Base-by-base conservation (phyloP, 2,329 filamentous ascomycete species). In the Bipolaris cookei region DNA sequence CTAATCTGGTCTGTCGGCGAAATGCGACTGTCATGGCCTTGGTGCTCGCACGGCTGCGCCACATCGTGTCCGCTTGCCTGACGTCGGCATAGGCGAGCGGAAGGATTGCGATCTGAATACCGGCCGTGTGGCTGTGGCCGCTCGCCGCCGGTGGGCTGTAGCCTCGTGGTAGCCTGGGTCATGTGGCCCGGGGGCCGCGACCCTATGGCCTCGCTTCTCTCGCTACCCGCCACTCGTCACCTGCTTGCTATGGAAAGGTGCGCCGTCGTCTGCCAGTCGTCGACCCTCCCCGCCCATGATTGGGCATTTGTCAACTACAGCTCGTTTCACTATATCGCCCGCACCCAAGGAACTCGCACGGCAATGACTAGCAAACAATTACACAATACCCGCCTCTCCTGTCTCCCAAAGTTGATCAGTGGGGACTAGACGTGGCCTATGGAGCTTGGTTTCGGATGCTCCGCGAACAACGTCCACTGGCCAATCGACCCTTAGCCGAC, bases 21-120 rank as follows among this genome's bases (percentile, higher is more conserved):
- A 53, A 60, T 61, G 63, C 63, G 54, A 54, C 2, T 8, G 52
- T 53, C 25, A 39, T 58, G 44, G 37, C 48, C 54, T 35, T 46
- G 46, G 48, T 53, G 20, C 44, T 38, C 48, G 46, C 51, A 54
- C 37, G 51, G 48, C 61, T 60, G 62, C 54, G 65, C 66, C 64
- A 64, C 66, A 64, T 45, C 58, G 56, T 62, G 61, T 55, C n/a
- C 47, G 28, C 25, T 18, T n/a, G 25, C 30, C 23, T 38, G 50
- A n/a, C n/a, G 43, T 54, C 47, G 42, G 56, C 43, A 51, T 38
- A 32, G 39, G 41, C 60, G 34, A 37, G 34, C 32, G 14, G 34
- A 37, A 45, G 51, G 38, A 14, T 16, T 14, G 13, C 42, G 21
- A n/a, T 46, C 51, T 34, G 51, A 58, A 51, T 41, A 60, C 30